Percentiles rank a stretch among this genome's conserved stretches.
Conservation (phyloP, 2,329 filamentous ascomycete species). For the Clonostachys byssicola region DNA sequence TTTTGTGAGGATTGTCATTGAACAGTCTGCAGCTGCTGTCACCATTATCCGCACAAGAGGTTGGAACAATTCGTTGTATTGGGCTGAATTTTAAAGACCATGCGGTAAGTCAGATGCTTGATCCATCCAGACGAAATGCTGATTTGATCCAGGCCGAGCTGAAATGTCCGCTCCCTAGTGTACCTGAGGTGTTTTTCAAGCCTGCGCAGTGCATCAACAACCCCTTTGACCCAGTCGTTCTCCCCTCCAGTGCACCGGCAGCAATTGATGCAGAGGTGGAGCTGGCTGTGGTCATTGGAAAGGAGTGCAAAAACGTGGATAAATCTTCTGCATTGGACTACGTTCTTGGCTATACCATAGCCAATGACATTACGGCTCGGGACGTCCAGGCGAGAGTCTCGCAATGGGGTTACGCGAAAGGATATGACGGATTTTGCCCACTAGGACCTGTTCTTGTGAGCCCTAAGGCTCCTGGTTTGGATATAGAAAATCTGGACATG, state of each 20-base stretch:
- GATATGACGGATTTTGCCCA: conserved; percentile 42
- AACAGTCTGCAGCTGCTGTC: conserved; percentile 4
- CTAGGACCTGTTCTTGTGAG: conserved; percentile 23
- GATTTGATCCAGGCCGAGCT: conserved; percentile 13
- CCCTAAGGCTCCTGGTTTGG: conserved; percentile 2
- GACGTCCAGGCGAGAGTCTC: conserved; percentile 41
- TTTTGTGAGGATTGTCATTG: background rate
- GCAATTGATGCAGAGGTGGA: conserved; percentile 46
- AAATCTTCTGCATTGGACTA: conserved; percentile 42
- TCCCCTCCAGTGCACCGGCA: conserved; percentile 39
- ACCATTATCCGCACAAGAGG: conserved; percentile 4
- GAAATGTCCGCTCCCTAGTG: conserved; percentile 8
- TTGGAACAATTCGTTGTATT: conserved; percentile 30
- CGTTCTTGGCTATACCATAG: conserved; percentile 51
- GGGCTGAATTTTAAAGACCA: conserved; percentile 35
- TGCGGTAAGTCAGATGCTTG: conserved; percentile 17
- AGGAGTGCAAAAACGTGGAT: conserved; percentile 39
- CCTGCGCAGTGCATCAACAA: conserved; percentile 30
- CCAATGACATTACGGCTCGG: conserved; percentile 51
- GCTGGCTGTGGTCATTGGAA: conserved; percentile 42
- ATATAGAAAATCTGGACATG: conserved; percentile 5
- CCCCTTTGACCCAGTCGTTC: conserved; percentile 32
- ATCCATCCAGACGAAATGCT: conserved; percentile 8
- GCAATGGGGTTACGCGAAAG: conserved; percentile 47
- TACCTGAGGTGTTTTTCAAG: conserved; percentile 33